Base-by-base conservation (phyloP, 768 basidiomycete genomes). In the Chiua virens region DNA sequence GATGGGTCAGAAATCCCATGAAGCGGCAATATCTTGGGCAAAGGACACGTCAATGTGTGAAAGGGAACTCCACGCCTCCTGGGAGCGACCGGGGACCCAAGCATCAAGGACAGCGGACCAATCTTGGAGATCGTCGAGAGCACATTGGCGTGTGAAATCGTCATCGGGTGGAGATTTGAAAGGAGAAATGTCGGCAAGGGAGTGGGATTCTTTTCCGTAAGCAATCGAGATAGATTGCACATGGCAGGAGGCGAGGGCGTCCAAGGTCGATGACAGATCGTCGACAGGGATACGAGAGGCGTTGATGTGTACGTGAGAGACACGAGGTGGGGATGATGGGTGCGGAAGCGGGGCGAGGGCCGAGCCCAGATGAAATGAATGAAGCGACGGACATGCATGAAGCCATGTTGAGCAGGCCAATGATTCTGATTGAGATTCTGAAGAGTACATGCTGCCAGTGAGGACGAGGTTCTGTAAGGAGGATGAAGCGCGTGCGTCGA, bases 371-470 rank as follows among this genome's bases (percentile, higher is more conserved):
- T 52, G 52, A 8, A 70, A 48, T 3, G 55, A 55, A 2, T 37
- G 34, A 20, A 68, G 44, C 2, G 50, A 50, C 7, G 67, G 42
- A 35, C 66, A 70, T 0, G 64, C 60, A 10, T 48, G 42, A 1
- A 68, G 42, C 67, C 67, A 68, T 11, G 66, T 45, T 1, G 54
- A 43, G 7, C 61, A 68, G 0, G 66, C 68, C 18, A 53, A 52
- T 13, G 48, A 42, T 45, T 68, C 68, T 40, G 48, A 50, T 3
- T 39, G 43, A 0, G 56, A 36, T 4, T 59, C 56, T 2, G 49
- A 42, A 0, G 58, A 36, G 27, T 70, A 64, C 67, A 68, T 68
- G 60, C 67, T 67, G 2, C 67, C 67, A 0, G 68, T 67, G 56
- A 68, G 43, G 0, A 66, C 51, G 27, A 68, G 54, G 11, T 43